Percentiles rank a stretch among this genome's conserved stretches.
Evolutionary conservation across 1,139 yeast genomes (phyloP).

Genomic region (Entelexis sorbosivorans): DNA sequence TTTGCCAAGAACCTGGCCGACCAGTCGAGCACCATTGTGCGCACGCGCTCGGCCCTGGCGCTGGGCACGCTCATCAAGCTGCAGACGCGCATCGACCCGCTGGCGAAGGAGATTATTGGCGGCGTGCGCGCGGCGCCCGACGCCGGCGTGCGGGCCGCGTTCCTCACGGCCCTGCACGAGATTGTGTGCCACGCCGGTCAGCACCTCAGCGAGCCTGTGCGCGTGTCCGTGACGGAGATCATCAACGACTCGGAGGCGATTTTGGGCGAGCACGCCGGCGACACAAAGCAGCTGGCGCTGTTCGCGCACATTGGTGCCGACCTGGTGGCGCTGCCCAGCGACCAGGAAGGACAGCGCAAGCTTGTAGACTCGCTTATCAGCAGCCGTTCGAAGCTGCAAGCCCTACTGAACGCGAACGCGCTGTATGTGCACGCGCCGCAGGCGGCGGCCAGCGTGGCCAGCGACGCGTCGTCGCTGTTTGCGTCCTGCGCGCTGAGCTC

Average conservation of each 20-base stretch:
- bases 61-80: conserved; percentile 75
- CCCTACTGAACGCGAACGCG: conserved; percentile 23
- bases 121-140: conserved; percentile 54
- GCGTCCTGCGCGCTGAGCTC: conserved; percentile 32
- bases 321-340: conserved; percentile 13
- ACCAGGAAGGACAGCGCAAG: conserved; percentile 5
- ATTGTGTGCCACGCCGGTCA: conserved; percentile 73
- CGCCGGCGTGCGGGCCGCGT: conserved; percentile 67
- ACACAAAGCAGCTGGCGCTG: conserved; percentile 16
- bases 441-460: conserved; percentile 31
- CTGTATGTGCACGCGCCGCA: conserved; percentile 20
- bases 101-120: conserved; percentile 68
- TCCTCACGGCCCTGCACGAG: conserved; percentile 75
- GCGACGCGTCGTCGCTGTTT: conserved; percentile 23
- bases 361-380: conserved; percentile 15
- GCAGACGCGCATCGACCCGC: conserved; percentile 90
- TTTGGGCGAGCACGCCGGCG: conserved; percentile 12
- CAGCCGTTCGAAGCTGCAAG: conserved; percentile 9
- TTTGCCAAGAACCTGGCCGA: conserved; percentile 87
- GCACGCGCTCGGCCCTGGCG: conserved; percentile 84
- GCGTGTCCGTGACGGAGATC: conserved; percentile 55
- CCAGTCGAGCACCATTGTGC: conserved; percentile 53
- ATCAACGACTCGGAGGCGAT: conserved; percentile 42
- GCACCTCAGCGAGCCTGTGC: conserved; percentile 64
- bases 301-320: conserved; percentile 23